Percentiles rank a stretch among this genome's conserved stretches.
Evolutionary conservation across 768 basidiomycete species (phyloP).

Genomic region (Lyophyllum shimeji): DNA sequence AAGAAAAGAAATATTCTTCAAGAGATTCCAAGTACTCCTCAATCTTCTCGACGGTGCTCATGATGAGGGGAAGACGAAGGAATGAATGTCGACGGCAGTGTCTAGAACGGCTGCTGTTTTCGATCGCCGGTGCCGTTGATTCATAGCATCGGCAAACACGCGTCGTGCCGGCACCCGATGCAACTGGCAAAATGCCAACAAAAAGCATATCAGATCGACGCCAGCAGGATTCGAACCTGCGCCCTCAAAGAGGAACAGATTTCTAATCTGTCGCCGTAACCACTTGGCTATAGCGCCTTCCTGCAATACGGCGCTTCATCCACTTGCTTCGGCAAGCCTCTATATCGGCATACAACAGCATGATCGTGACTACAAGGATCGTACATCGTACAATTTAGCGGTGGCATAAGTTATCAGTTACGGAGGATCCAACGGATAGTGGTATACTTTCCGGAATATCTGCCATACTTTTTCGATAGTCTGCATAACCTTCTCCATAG

Average conservation of each 20-base stretch:
- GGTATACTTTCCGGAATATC: constrained; percentile 47
- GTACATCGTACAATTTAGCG: too few relatives aligned
- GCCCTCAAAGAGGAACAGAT: constrained; percentile 72
- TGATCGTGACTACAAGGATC: too few relatives aligned
- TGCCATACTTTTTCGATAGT: constrained; percentile 45
- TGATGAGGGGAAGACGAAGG: constrained; percentile 1
- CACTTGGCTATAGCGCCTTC: constrained; percentile 76
- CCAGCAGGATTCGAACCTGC: constrained; percentile 71
- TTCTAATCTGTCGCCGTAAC: constrained; percentile 79
- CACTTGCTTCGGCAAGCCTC: not conserved
- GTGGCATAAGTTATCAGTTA: constrained; percentile 18
- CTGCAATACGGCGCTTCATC: not conserved
- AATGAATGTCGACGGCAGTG: not conserved
- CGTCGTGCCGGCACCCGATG: not conserved
- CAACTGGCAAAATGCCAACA: not conserved
- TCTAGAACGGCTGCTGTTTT: not conserved
- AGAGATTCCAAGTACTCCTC: constrained; percentile 69
- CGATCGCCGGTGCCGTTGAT: constrained; percentile 1
- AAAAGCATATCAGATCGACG: constrained; percentile 38
- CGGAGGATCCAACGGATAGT: constrained; percentile 58
- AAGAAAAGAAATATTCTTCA: constrained; percentile 60
- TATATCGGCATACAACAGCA: too few relatives aligned
- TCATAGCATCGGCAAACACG: constrained; percentile 17
- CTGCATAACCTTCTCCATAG: constrained; percentile 35
- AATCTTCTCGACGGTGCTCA: constrained; percentile 57